Evolutionary conservation across 116 monocot species (phyloP).

Genomic region (Phalaenopsis hybrid): DNA sequence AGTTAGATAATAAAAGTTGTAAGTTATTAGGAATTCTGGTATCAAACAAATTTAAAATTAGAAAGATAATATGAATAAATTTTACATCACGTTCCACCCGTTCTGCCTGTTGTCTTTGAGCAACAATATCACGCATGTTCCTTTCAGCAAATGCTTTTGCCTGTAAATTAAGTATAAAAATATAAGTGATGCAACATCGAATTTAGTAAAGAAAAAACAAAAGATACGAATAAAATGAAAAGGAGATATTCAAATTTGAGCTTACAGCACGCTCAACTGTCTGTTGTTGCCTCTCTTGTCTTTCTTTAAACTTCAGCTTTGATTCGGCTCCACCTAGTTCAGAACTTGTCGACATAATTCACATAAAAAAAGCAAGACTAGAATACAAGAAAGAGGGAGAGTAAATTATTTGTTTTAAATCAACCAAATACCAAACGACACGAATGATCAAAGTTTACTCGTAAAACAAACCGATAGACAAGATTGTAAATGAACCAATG

Average conservation of each 20-base stretch:
- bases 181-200: background rate
- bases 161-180: constrained; percentile 26
- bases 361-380: background rate
- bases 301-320: constrained; percentile 66
- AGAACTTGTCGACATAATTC: constrained; percentile 11
- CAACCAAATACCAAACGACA: background rate
- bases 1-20: background rate
- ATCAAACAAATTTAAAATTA: background rate
- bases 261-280: constrained; percentile 86
- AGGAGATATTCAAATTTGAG: constrained; percentile 4
- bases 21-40: background rate
- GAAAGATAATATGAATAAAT: constrained; percentile 3
- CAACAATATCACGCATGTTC: constrained; percentile 77
- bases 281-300: constrained; percentile 78
- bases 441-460: background rate
- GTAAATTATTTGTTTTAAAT: background rate
- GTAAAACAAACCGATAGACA: background rate
- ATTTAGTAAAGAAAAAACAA: background rate
- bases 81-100: constrained; percentile 89
- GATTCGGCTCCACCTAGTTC: constrained; percentile 56
- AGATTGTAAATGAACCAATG: background rate
- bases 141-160: constrained; percentile 93
- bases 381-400: background rate
- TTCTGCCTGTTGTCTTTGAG: constrained; percentile 92
- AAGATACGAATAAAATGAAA: background rate